Evolutionary conservation across 2,329 filamentous ascomycete species (phyloP).

Genomic region (Colletotrichum sansevieriae): DNA sequence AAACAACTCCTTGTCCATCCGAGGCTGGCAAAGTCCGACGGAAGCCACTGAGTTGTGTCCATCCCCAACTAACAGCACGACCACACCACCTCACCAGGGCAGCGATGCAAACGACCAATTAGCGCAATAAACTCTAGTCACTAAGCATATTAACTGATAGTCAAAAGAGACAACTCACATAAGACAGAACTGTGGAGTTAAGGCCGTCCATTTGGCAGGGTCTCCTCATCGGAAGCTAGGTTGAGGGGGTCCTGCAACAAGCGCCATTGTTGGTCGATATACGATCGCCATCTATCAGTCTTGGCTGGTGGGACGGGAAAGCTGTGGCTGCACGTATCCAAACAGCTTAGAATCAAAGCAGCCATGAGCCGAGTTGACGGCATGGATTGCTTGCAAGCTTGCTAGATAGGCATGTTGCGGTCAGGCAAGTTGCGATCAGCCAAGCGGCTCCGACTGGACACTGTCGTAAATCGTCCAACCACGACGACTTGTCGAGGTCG

Average conservation of each 20-base stretch:
- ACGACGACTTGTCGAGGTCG: slow-evolving; percentile 43
- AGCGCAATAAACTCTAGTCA: slow-evolving; percentile 13
- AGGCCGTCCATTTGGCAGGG: slow-evolving; percentile 2
- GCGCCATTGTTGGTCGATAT: slow-evolving; percentile 40
- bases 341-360: slow-evolving; percentile 24
- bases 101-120: slow-evolving; percentile 2
- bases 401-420: slow-evolving; percentile 31
- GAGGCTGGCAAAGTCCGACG: background rate
- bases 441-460: slow-evolving; percentile 5
- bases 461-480: slow-evolving; percentile 59
- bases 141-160: background rate
- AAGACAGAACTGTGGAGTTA: slow-evolving; percentile 22
- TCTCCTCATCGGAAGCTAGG: slow-evolving; percentile 11
- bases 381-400: slow-evolving; percentile 28
- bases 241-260: slow-evolving; percentile 9
- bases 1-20: background rate
- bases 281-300: slow-evolving; percentile 40
- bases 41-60: background rate
- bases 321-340: slow-evolving; percentile 39
- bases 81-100: slow-evolving; percentile 16
- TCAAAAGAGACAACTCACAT: slow-evolving; percentile 36
- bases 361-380: slow-evolving; percentile 12
- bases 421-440: slow-evolving; percentile 29
- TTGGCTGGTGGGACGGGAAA: slow-evolving; percentile 42
- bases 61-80: slow-evolving; percentile 20